A percentile compares a stretch with the other conserved stretches of the same genome.
Evolutionary conservation across 495 filamentous ascomycete genomes (phyloP).

Genomic region (Sabuloglossum arenarium): DNA sequence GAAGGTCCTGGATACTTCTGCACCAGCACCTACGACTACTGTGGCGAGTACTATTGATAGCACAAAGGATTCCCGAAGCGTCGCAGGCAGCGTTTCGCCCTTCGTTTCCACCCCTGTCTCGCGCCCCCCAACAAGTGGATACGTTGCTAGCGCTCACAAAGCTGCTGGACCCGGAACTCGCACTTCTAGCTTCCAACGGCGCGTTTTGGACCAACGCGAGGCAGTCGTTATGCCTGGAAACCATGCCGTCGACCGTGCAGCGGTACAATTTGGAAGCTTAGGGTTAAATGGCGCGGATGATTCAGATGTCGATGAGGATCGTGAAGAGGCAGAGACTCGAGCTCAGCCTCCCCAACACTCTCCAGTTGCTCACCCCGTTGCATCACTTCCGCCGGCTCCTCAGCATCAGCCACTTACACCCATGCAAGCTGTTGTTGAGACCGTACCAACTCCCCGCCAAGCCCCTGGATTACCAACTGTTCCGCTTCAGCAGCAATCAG

Average conservation of each 20-base stretch:
- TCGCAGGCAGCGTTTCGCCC: constrained; percentile 29
- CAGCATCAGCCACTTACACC: constrained; percentile 17
- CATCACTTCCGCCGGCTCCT: constrained; percentile 64
- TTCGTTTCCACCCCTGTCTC: constrained; percentile 27
- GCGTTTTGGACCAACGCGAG: constrained; percentile 84
- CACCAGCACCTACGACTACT: constrained; percentile 54
- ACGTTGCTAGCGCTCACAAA: constrained; percentile 54
- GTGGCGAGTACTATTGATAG: constrained; percentile 82
- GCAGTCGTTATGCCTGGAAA: constrained; percentile 98
- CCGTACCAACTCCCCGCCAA: constrained; percentile 41
- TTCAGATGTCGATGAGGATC: constrained; percentile 77
- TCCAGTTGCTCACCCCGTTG: constrained; percentile 69
- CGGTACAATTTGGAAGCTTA: constrained; percentile 96
- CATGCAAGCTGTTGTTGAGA: constrained; percentile 33
- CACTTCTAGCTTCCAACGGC: constrained; percentile 56
- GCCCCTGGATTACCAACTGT: constrained; percentile 48
- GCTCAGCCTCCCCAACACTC: constrained; percentile 89
- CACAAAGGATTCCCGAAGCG: constrained; percentile 46
- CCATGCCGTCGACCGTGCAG: constrained; percentile 76
- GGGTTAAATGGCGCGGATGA: constrained; percentile 61
- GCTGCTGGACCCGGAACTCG: constrained; percentile 40
- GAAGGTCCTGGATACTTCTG: constrained; percentile 60
- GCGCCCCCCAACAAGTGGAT: constrained; percentile 42
- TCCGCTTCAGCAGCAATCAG: constrained; percentile 24
- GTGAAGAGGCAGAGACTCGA: constrained; percentile 87